Evolutionary conservation across 2,329 filamentous ascomycete species (phyloP).

Genomic region (Monilinia polystroma): DNA sequence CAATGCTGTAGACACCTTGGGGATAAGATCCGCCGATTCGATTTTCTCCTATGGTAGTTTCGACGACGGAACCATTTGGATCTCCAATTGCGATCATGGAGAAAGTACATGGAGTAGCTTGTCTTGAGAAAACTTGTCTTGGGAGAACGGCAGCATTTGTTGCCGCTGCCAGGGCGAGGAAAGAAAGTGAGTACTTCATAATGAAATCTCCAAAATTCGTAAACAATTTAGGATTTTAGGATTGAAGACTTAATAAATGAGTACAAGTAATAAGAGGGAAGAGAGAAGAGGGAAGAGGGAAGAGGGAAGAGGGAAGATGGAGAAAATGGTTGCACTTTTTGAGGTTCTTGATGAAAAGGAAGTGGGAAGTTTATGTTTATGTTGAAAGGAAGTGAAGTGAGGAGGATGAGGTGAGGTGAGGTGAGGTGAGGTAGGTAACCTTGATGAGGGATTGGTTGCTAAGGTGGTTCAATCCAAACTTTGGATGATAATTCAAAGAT

Average conservation of each 20-base stretch:
- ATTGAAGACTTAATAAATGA: conserved; percentile 14
- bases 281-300: not conserved
- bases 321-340: not conserved
- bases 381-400: not conserved
- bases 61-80: conserved; percentile 29
- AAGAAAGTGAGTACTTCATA: conserved; percentile 22
- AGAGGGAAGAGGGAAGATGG: not conserved
- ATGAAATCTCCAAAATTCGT: conserved; percentile 13
- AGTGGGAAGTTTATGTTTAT: not conserved
- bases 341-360: conserved; percentile 2
- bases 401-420: too few relatives aligned
- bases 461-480: too few relatives aligned
- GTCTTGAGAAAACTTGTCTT: conserved; percentile 28
- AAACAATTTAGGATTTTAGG: not conserved
- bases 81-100: conserved; percentile 31
- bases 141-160: conserved; percentile 29
- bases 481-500: too few relatives aligned
- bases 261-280: not conserved
- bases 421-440: too few relatives aligned
- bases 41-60: conserved; percentile 34
- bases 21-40: conserved; percentile 34
- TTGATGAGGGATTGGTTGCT: too few relatives aligned
- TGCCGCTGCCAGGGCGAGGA: conserved; percentile 24
- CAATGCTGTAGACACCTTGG: conserved; percentile 32
- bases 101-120: conserved; percentile 34